Conservation (phyloP, 129 eudicot species). For the Dittrichia graveolens region DNA sequence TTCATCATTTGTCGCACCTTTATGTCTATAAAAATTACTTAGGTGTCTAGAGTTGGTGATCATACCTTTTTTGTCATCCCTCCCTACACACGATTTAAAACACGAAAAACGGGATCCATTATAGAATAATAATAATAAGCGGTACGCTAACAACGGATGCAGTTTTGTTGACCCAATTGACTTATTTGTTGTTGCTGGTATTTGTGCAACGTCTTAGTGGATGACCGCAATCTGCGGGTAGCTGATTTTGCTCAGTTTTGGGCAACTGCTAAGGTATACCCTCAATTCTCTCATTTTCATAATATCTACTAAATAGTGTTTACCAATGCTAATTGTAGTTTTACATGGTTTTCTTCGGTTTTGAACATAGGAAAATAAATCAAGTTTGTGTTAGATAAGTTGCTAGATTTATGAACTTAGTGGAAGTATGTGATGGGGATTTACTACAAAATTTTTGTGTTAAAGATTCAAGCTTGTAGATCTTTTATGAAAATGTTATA, state of each 20-base stretch:
- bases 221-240: slow-evolving; percentile 99
- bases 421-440: slow-evolving; percentile 14
- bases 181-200: slow-evolving; percentile 97
- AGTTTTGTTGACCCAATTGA: slow-evolving; percentile 90
- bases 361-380: background rate
- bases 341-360: background rate
- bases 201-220: slow-evolving; percentile 97
- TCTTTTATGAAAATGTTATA: slow-evolving; percentile 4
- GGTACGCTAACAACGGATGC: slow-evolving; percentile 80
- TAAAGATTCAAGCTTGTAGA: slow-evolving; percentile 13
- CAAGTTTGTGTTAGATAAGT: background rate
- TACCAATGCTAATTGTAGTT: background rate
- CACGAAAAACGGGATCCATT: slow-evolving; percentile 21
- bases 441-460: slow-evolving; percentile 6
- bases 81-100: slow-evolving; percentile 30
- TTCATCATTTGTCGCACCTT: background rate
- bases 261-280: slow-evolving; percentile 99
- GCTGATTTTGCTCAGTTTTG: slow-evolving; percentile 99
- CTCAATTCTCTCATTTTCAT: slow-evolving; percentile 56
- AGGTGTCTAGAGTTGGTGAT: slow-evolving; percentile 29
- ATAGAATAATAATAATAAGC: slow-evolving; percentile 29
- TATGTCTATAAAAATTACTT: slow-evolving; percentile 16
- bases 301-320: slow-evolving; percentile 32
- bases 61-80: slow-evolving; percentile 3
- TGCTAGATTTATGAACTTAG: background rate